Percentiles rank a stretch among this genome's conserved stretches.
Evolutionary conservation across 305 asterid genomes (phyloP).

Genomic region (Solanum chacoense): DNA sequence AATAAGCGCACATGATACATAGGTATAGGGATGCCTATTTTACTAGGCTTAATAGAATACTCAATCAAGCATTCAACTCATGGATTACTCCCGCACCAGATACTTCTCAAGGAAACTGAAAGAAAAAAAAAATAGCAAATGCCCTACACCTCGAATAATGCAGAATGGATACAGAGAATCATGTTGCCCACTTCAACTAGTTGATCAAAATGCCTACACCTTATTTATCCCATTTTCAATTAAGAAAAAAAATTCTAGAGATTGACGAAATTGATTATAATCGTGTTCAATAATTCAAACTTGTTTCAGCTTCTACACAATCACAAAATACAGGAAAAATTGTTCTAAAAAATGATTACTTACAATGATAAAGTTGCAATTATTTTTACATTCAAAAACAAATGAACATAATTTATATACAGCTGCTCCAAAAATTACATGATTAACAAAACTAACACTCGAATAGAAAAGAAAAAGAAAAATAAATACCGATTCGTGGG

Average conservation of each 20-base stretch:
- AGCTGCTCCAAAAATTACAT: neutral
- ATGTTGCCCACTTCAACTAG: neutral
- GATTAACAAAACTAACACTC: neutral
- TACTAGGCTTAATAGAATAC: neutral
- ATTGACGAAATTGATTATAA: neutral
- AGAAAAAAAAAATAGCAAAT: neutral
- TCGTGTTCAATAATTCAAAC: neutral
- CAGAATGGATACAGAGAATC: neutral
- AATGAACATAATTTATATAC: neutral
- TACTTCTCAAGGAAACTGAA: neutral
- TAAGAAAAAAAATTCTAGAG: neutral
- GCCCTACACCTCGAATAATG: neutral
- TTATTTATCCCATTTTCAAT: neutral
- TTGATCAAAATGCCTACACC: neutral
- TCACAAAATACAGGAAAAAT: neutral
- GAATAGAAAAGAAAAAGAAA: neutral
- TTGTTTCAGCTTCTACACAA: neutral
- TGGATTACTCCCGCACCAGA: neutral
- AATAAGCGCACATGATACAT: neutral
- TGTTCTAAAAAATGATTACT: neutral
- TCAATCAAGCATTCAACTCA: neutral
- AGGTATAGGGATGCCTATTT: neutral
- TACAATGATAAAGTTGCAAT: neutral
- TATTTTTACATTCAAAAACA: neutral
- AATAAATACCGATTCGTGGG: neutral